Evolutionary conservation across 2,329 filamentous ascomycete genomes (phyloP).

Genomic region (Dothideomycetidae sp.): DNA sequence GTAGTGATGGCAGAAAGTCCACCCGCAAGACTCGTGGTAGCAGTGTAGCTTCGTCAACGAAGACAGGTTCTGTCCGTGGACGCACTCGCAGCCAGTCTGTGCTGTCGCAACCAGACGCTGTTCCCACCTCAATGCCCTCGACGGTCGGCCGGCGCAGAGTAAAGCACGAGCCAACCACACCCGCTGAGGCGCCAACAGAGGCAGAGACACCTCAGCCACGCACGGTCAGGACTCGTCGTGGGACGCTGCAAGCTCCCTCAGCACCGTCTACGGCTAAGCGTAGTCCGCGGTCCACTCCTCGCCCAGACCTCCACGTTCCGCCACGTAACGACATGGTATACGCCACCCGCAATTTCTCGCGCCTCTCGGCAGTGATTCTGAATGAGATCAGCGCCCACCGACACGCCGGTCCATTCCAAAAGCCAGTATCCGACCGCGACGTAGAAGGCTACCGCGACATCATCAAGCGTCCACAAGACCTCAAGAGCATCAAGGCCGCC

Average conservation of each 20-base stretch:
- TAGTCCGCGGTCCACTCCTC: slow-evolving; percentile 5
- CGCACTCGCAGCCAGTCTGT: slow-evolving; percentile 37
- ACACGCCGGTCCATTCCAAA: slow-evolving; percentile 36
- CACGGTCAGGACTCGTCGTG: slow-evolving; percentile 17
- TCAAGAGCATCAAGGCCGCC: slow-evolving; percentile 37
- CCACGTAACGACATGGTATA: slow-evolving; percentile 24
- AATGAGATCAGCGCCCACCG: slow-evolving; percentile 39
- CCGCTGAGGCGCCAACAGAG: slow-evolving; percentile 22
- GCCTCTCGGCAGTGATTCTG: slow-evolving; percentile 35
- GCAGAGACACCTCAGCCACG: slow-evolving; percentile 15
- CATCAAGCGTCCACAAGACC: slow-evolving; percentile 37
- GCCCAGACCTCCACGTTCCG: slow-evolving; percentile 6
- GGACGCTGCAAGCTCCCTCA: slow-evolving; percentile 20
- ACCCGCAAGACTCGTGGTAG: slow-evolving; percentile 19
- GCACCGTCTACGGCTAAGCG: slow-evolving; percentile 1
- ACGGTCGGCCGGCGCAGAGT: slow-evolving; percentile 24
- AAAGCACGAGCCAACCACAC: slow-evolving; percentile 35
- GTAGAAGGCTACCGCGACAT: slow-evolving; percentile 39
- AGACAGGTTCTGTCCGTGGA: slow-evolving; percentile 29
- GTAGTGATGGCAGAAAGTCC: slow-evolving; percentile 4
- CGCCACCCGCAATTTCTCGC: slow-evolving; percentile 35
- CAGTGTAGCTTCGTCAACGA: slow-evolving; percentile 33
- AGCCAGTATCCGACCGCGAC: slow-evolving; percentile 35
- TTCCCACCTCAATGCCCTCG: slow-evolving; percentile 26
- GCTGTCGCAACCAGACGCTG: slow-evolving; percentile 30